Base-by-base conservation (phyloP, 2,329 filamentous ascomycete genomes). In the Cytospora leucostoma region DNA sequence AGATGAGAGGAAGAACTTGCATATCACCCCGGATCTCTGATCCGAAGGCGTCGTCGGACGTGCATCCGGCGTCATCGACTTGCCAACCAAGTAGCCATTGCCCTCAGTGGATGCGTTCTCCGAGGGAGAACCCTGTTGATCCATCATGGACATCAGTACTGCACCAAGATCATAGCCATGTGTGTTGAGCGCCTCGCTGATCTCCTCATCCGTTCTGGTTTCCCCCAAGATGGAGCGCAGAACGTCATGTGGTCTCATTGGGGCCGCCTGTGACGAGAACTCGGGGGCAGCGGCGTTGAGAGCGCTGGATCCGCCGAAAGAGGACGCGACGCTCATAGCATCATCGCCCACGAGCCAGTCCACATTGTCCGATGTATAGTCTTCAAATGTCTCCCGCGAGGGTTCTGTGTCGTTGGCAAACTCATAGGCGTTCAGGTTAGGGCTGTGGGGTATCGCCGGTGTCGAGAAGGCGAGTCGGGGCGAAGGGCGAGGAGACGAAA, bases 241-340 rank as follows among this genome's bases (percentile, higher is more conserved):
- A 86, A 99, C 98, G 74, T 99, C 95, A 76, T 97, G 97, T 0
- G 95, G 94, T 64, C 92, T 96, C 94, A 99, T 98, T 72, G 98
- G 93, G 62, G 87, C 86, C 71, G 90, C 90, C 73, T 89, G 85
- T 56, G 83, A 78, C 1, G 84, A 82, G 70, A 86, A 97, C 74
- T 97, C 93, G 32, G 93, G 90, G 6, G 92, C 92, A 15, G 89
- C 89, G 51, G 88, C 89, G 71, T 92, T 93, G 65, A 94, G 82
- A 38, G 85, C 87, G 68, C 88, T 92, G 17, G 89, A 82, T 11
- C 84, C 86, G 40, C 86, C 83, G 49, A 85, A 77, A 8, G 88
- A 91, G 32, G 93, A 97, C 32, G 92, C 88, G 63, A 93, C 85
- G 69, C 89, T 93, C 71, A 89, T 90, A 60, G 86, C 87, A 71